Conservation (phyloP, 2,329 filamentous ascomycete genomes). For the Talaromyces sp. region DNA sequence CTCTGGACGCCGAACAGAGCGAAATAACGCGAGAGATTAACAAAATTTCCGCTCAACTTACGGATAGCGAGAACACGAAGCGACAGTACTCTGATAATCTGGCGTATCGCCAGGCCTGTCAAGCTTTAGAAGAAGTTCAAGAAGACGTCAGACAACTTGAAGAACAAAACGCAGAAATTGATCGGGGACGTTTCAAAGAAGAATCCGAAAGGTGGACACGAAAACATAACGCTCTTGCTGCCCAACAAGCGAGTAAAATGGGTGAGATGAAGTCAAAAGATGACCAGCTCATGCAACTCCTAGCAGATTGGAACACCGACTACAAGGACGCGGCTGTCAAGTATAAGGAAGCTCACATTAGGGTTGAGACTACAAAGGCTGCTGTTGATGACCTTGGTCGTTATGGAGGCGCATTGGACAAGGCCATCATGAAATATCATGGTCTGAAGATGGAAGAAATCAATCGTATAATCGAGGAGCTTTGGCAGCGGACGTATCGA, state of each 20-base stretch:
- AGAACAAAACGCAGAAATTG: conserved; percentile 71
- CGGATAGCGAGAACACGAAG: conserved; percentile 75
- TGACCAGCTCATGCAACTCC: conserved; percentile 65
- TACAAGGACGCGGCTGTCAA: conserved; percentile 75
- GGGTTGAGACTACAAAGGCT: conserved; percentile 84
- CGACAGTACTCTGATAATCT: conserved; percentile 86
- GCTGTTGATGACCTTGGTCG: conserved; percentile 84
- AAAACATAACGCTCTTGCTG: conserved; percentile 62
- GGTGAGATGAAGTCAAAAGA: conserved; percentile 81
- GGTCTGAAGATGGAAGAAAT: conserved; percentile 97
- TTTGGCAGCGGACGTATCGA: conserved; percentile 97
- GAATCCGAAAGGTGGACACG: conserved; percentile 65
- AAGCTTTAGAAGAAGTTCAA: conserved; percentile 61
- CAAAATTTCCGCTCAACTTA: conserved; percentile 68
- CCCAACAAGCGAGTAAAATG: conserved; percentile 67
- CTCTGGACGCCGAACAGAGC: conserved; percentile 61
- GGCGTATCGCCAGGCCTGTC: conserved; percentile 69
- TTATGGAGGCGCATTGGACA: conserved; percentile 79
- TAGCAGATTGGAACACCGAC: conserved; percentile 75
- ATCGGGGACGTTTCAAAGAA: conserved; percentile 66
- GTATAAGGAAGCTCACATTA: conserved; percentile 83
- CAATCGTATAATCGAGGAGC: conserved; percentile 85
- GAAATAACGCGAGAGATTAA: conserved; percentile 66
- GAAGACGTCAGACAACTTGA: conserved; percentile 69
- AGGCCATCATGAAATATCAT: conserved; percentile 97